Conservation (phyloP, 2,329 filamentous ascomycete species). For the Leptoxyphium fumago region DNA sequence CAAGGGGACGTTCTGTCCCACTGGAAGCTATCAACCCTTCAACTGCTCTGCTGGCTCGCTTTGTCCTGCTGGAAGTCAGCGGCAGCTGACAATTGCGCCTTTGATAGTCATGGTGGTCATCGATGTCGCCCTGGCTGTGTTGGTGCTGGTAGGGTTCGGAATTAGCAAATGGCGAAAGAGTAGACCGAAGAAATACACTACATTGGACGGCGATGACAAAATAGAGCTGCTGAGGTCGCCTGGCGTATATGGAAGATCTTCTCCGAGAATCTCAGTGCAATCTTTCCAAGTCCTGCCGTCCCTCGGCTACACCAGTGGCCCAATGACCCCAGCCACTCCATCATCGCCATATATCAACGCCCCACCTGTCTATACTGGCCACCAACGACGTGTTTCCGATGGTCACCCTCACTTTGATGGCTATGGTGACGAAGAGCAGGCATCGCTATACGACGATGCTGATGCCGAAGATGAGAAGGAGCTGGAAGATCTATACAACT, state of each 20-base stretch:
- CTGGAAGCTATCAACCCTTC: conserved; percentile 33
- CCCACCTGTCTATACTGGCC: conserved; percentile 1
- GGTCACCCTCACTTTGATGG: conserved; percentile 15
- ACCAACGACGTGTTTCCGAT: conserved; percentile 9
- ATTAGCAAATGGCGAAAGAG: conserved; percentile 24
- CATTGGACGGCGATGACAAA: conserved; percentile 11
- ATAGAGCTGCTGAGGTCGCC: conserved; percentile 16
- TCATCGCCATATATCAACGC: conserved; percentile 2
- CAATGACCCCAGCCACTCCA: background rate
- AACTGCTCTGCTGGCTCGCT: conserved; percentile 32
- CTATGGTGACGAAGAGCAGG: conserved; percentile 13
- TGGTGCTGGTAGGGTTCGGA: conserved; percentile 20
- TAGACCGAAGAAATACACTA: conserved; percentile 13
- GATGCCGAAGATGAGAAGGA: conserved; percentile 7
- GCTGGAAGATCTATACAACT: conserved; percentile 12
- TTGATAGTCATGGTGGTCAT: conserved; percentile 28
- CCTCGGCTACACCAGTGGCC: conserved; percentile 3
- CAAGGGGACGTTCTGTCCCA: conserved; percentile 36
- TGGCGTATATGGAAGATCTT: conserved; percentile 22
- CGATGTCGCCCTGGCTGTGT: conserved; percentile 28
- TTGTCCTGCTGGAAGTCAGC: conserved; percentile 31
- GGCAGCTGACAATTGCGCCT: conserved; percentile 31
- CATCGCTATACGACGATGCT: conserved; percentile 15
- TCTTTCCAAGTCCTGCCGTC: conserved; percentile 2
- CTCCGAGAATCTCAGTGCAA: conserved; percentile 3